These are phyloP conservation scores for Furcasterigmium sp. DNA, from an alignment of 2,329 filamentous ascomycete species.

Conservation along the genomic window DNA sequence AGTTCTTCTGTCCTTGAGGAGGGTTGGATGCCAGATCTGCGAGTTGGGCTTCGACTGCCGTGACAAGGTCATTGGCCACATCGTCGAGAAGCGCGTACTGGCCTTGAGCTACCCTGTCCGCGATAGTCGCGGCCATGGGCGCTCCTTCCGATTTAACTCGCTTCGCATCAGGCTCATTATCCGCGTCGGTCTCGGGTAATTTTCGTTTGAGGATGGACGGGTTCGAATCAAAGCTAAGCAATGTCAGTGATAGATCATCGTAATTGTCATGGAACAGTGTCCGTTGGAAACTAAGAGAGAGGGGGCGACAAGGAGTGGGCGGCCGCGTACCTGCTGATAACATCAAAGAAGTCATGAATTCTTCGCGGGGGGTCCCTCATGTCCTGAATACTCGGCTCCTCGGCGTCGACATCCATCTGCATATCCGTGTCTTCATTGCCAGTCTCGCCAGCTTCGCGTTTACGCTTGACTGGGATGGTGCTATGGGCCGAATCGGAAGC, in stretches of 20 bases:
- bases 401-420: constrained; percentile 20
- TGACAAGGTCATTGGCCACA: constrained; percentile 53
- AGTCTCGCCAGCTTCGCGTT: constrained; percentile 47
- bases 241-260: too few species aligned
- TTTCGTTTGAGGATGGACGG: constrained; percentile 51
- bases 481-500: constrained; percentile 21
- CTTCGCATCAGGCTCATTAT: constrained; percentile 52
- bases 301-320: constrained; percentile 4
- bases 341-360: constrained; percentile 30
- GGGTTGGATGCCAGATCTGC: constrained; percentile 35
- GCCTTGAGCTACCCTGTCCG: constrained; percentile 47
- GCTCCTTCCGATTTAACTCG: constrained; percentile 51
- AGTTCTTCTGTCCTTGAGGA: not conserved
- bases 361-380: constrained; percentile 25
- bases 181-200: constrained; percentile 35
- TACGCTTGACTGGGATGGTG: constrained; percentile 46
- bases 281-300: not conserved
- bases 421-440: constrained; percentile 20
- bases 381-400: not conserved
- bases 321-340: constrained; percentile 29
- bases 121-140: constrained; percentile 35
- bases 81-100: constrained; percentile 59
- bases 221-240: constrained; percentile 48
- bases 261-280: not conserved
- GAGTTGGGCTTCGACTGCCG: constrained; percentile 41